Evolutionary conservation across 2,329 filamentous ascomycete genomes (phyloP), one percentile per base, ranked within the genome.

Genomic region (Ilyonectria sp.): DNA sequence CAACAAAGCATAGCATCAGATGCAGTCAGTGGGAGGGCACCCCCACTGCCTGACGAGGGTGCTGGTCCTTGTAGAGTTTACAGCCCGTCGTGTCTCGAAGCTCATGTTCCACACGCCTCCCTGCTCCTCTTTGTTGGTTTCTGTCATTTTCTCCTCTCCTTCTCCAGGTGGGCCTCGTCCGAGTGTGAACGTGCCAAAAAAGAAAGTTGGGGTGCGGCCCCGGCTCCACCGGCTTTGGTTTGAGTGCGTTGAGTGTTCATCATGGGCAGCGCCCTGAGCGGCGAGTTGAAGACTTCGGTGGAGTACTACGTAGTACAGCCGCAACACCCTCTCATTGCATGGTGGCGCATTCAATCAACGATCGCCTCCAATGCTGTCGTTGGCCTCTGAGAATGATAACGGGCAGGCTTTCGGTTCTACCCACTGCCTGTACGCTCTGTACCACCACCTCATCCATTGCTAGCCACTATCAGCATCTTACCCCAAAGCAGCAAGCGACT

Each of bases 251-350:
- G 35, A 68, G 53, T 26, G 17, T 59, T 67, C 47, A 62, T 68
- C 60, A 66, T 52, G 69, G 70, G 73, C 73, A 72, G 73, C 73
- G 71, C 73, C 73, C 71, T 75, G 70, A 75, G 67, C 67, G 46
- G 70, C 56, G 65, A 73, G 71, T 57, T 67, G 55, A 63, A 69
- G 58, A 67, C 46, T 69, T 56, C 61, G 64, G 46, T 63, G 65
- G 61, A 40, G 19, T 17, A 26, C 21, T 17, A 49, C 44, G 44
- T 37, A 46, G 57, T 54, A 35, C 43, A 47, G 35, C 19, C 35
- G 44, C 53, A 63, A 33, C 29, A 47, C 43, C 55, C 19, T 58
- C 21, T 37, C 35, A 19, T 47, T 56, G 23, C 31, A 37, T 23
- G 19, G 21, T 37, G 47, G 35, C 54, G 17, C 47, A 63, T 43